Conservation (phyloP, 179 eudicot species). For the Silene vulgaris region DNA sequence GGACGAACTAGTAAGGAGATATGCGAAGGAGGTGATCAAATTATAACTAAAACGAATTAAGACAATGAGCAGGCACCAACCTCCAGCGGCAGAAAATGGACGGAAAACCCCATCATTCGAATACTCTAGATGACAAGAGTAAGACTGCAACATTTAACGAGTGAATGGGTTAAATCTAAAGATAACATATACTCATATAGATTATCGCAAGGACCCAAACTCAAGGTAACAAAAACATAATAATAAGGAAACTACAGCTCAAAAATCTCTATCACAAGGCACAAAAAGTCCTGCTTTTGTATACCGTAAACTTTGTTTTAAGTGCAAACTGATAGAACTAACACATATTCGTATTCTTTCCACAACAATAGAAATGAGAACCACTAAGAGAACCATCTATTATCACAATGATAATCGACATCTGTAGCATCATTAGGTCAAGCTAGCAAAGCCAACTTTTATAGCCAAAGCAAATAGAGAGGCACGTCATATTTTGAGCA, state of each 20-base stretch:
- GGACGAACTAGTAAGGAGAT: constrained; percentile 5
- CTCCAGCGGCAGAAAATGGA: constrained; percentile 57
- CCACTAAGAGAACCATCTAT: background rate
- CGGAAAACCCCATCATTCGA: constrained; percentile 34
- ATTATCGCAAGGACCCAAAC: background rate
- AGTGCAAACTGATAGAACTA: background rate
- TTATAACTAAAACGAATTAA: background rate
- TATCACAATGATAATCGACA: background rate
- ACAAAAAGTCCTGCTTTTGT: background rate
- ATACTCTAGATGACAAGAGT: constrained; percentile 37
- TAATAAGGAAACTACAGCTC: background rate
- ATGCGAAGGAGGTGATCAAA: constrained; percentile 6
- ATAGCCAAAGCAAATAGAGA: too few relatives aligned
- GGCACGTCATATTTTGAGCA: background rate
- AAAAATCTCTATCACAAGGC: constrained; percentile 1
- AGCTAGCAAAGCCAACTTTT: too few relatives aligned
- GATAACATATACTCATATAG: background rate
- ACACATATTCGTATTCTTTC: background rate
- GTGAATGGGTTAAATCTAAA: constrained; percentile 7
- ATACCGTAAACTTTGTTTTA: background rate
- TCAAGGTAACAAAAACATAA: background rate
- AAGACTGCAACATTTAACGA: constrained; percentile 40
- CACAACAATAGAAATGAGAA: constrained; percentile 8
- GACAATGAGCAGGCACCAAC: constrained; percentile 37
- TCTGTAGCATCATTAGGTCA: too few relatives aligned